A percentile compares a stretch with the other conserved stretches of the same genome.
Conservation (phyloP, 148 eudicot genomes). For the Gaultheria prostrata region DNA sequence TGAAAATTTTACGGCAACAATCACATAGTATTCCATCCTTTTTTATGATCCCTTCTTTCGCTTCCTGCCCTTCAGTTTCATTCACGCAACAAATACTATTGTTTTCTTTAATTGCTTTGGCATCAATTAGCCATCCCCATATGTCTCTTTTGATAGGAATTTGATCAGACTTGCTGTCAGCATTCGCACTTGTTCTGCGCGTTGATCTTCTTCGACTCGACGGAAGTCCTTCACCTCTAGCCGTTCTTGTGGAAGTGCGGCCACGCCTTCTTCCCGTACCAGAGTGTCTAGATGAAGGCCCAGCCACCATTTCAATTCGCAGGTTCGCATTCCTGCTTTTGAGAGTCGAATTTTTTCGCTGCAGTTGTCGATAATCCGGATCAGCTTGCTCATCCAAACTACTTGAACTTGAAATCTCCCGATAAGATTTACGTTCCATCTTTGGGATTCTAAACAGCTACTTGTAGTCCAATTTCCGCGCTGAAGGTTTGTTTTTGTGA, state of each 20-base stretch:
- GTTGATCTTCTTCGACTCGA: background rate
- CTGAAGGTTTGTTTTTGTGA: background rate
- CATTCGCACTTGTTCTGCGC: background rate
- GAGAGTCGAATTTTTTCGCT: background rate
- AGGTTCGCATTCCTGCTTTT: background rate
- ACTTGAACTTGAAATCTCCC: background rate
- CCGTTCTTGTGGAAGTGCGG: background rate
- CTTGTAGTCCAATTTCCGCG: background rate
- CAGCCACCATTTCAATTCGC: background rate
- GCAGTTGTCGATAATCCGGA: background rate
- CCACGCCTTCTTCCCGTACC: background rate
- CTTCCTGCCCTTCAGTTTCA: too few relatives aligned
- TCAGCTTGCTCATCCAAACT: background rate
- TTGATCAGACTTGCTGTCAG: background rate
- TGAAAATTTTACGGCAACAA: constrained; percentile 27
- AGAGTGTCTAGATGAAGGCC: background rate
- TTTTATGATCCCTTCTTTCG: constrained; percentile 19
- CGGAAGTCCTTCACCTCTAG: background rate
- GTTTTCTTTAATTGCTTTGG: constrained; percentile 20
- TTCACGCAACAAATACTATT: background rate
- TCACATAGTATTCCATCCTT: constrained; percentile 40
- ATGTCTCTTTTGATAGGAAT: constrained; percentile 15
- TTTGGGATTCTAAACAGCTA: background rate
- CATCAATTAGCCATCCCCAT: constrained; percentile 44
- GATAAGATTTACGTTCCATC: background rate